Percentiles rank a stretch among this genome's conserved stretches.
phyloP scores from a whole-genome alignment of 2,329 filamentous ascomycete species.

The Sarocladium oryzae region DNA sequence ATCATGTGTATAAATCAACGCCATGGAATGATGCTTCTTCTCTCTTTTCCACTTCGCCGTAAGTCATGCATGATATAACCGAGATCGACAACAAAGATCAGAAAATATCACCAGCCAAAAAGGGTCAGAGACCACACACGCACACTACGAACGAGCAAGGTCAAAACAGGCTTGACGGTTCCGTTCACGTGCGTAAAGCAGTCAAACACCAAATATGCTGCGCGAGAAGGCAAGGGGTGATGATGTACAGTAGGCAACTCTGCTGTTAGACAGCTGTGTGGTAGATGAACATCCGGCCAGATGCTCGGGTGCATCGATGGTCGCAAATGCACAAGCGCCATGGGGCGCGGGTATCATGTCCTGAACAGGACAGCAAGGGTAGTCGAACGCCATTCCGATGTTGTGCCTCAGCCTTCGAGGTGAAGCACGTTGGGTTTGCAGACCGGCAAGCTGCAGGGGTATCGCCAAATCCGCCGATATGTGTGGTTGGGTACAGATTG shows the following conservation, averaged over 20 bases:
- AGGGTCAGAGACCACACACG: background rate
- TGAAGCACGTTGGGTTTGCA: background rate
- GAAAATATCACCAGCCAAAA: background rate
- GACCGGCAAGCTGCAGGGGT: background rate
- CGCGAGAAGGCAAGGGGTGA: background rate
- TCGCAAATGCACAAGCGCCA: background rate
- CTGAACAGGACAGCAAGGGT: background rate
- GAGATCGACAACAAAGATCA: background rate
- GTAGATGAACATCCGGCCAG: background rate
- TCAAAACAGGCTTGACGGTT: background rate
- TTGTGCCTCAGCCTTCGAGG: background rate
- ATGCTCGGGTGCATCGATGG: background rate
- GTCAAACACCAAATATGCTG: background rate
- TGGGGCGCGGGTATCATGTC: slow-evolving; percentile 2
- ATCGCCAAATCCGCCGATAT: background rate
- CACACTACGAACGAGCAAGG: background rate
- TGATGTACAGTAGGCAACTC: background rate
- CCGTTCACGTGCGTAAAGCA: too few species aligned
- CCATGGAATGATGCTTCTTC: background rate
- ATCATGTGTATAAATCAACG: background rate
- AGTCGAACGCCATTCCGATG: slow-evolving; percentile 1
- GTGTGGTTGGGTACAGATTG: background rate
- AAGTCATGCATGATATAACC: background rate
- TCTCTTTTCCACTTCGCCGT: background rate
- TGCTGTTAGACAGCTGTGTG: background rate